Evolutionary conservation across 2,329 filamentous ascomycete species (phyloP).

Genomic region (Fusarium sp.): DNA sequence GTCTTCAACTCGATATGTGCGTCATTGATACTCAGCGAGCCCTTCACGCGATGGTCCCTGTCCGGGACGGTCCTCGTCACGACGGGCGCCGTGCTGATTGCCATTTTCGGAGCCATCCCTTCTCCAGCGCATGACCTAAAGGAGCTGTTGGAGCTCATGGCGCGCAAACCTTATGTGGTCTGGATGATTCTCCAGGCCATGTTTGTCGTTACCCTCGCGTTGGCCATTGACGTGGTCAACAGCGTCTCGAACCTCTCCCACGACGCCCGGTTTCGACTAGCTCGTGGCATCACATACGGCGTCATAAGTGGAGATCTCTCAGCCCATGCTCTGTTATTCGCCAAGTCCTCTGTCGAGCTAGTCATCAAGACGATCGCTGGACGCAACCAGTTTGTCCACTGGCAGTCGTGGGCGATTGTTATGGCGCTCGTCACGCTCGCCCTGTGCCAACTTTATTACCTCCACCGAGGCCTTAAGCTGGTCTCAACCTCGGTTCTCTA

Average conservation of each 20-base stretch:
- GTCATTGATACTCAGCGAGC: constrained; percentile 89
- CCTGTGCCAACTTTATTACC: constrained; percentile 91
- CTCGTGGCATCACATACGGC: constrained; percentile 88
- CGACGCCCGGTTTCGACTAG: constrained; percentile 76
- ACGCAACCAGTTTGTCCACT: constrained; percentile 92
- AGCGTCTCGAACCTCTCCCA: constrained; percentile 63
- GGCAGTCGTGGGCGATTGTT: constrained; percentile 94
- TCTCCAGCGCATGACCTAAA: constrained; percentile 89
- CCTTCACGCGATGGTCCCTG: constrained; percentile 94
- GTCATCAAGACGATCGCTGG: constrained; percentile 87
- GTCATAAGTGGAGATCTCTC: constrained; percentile 92
- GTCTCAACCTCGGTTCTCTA: constrained; percentile 97
- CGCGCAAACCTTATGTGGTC: constrained; percentile 78
- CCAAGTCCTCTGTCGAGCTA: constrained; percentile 96
- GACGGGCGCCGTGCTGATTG: constrained; percentile 88
- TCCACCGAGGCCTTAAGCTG: constrained; percentile 92
- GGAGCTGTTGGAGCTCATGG: constrained; percentile 82
- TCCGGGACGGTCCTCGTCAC: constrained; percentile 90
- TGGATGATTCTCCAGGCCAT: constrained; percentile 89
- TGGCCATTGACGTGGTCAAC: constrained; percentile 68
- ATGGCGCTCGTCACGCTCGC: constrained; percentile 83
- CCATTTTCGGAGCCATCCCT: constrained; percentile 91
- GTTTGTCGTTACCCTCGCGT: constrained; percentile 75
- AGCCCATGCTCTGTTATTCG: constrained; percentile 90
- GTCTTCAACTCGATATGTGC: constrained; percentile 99